Evolutionary conservation across 2,329 filamentous ascomycete genomes (phyloP), one percentile per base, ranked within the genome.

Genomic region (Fusarium redolens): DNA sequence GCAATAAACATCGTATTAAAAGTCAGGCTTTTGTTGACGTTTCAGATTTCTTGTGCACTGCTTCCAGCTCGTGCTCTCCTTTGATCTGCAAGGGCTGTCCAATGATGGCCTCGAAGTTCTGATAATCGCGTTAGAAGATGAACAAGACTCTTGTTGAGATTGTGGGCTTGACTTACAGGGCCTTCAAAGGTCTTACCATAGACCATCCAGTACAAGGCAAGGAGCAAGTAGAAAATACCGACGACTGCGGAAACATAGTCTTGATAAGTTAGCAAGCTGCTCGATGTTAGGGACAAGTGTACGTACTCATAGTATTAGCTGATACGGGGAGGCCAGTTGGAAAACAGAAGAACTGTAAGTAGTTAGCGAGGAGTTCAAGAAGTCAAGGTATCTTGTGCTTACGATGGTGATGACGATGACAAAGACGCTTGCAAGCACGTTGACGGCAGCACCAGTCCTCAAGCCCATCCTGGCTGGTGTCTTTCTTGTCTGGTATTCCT

Each of bases 211-310:
- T 69, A 69, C 0, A 69, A 0, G 0, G 18, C 35, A 5, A 69
- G 58, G 4, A 69, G 30, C 4, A 57, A 1, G 30, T 65, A 69
- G 20, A 65, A 69, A 5, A 51, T 25, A 0, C 65, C 65, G 3
- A 69, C 65, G 3, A 69, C 66, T 5, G 50, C 38, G 2, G 66
- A 69, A 30, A 69, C 58, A 2, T 69, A 69, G 4, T 69, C 65
- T 65, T 0, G 6, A 0, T 2, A 14, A 4, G 1, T 69, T 2
- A 69, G 33, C 8, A 17, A 3, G 7, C 0, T 4, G 7, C 11
- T 6, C 4, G 0, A 0, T 2, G 6, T 0, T 1, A 0, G 4
- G 1, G 3, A 22, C 0, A 6, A 8, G 13, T 3, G 9, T 3
- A 1, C 43, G 28, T 41, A 68, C 65, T 68, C 65, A 69, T 68